Evolutionary conservation across 108 stramenopile genomes (phyloP).

Genomic region (Aurantiochytrium sp.): DNA sequence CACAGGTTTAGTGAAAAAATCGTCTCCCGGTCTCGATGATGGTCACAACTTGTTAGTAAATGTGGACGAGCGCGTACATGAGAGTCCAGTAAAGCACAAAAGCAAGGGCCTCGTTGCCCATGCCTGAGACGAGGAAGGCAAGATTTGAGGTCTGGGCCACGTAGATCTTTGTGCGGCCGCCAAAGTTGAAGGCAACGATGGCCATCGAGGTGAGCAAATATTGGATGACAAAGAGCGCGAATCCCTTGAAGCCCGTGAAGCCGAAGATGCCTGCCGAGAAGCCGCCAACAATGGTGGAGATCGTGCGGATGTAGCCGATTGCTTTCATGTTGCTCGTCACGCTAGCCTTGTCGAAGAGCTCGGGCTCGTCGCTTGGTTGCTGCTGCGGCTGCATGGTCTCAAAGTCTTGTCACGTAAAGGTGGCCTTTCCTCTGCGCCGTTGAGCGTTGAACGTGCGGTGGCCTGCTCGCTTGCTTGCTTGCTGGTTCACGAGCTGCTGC

Average conservation of each 20-base stretch:
- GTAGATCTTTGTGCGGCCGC: background rate
- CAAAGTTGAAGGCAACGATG: background rate
- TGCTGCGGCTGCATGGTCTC: background rate
- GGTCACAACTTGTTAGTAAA: background rate
- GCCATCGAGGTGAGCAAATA: background rate
- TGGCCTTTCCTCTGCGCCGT: too few species aligned
- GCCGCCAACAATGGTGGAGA: background rate
- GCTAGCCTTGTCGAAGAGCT: conserved; percentile 8
- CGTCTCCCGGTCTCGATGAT: background rate
- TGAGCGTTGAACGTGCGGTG: too few species aligned
- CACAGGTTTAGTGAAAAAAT: background rate
- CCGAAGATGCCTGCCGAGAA: background rate
- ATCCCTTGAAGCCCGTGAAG: conserved; percentile 12
- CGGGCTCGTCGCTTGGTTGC: background rate
- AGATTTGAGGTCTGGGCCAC: background rate
- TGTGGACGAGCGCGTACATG: conserved; percentile 13
- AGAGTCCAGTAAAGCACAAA: conserved; percentile 24
- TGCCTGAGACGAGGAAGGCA: background rate
- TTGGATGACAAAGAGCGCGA: background rate
- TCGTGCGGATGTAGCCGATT: background rate
- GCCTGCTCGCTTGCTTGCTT: too few species aligned
- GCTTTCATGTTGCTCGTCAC: background rate
- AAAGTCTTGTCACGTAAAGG: too few species aligned
- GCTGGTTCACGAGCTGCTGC: too few species aligned
- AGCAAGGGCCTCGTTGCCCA: background rate